Base-by-base conservation (phyloP, 2,329 filamentous ascomycete species). In the Monosporascus sp. region DNA sequence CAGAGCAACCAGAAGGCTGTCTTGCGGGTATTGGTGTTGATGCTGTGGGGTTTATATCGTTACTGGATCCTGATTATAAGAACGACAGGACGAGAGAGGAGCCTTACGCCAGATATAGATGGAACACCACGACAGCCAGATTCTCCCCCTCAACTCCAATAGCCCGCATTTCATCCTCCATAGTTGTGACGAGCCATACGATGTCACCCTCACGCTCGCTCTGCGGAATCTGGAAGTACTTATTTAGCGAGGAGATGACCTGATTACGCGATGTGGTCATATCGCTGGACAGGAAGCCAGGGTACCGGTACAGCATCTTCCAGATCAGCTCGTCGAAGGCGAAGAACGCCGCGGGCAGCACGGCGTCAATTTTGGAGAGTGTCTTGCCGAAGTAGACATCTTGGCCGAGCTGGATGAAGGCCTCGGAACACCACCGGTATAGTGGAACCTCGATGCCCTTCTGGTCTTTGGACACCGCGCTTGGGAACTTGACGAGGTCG, bases 1-100 rank as follows among this genome's bases (percentile, higher is more conserved):
- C 45, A 48, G 1, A 67, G 49, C 9, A 65, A 6, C 66, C 66
- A 67, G 48, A 64, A 68, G 2, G 58, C 48, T 0, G 57, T 57
- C 47, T 65, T 65, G 38, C 62, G 60, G 1, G 59, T 54, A 47
- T 67, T 68, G 6, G 62, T 65, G 52, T 64, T 66, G 52, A 65
- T 62, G 6, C 63, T 65, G 22, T 24, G 22, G 22, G 22, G 22
- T 24, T 24, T 24, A 24, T 24, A 24, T 24, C 22, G 22, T 24
- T 24, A 24, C 22, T 24, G 3, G 22, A 24, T 24, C 22, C 5
- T 24, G 22, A 3, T 24, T 24, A 24, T 24, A 24, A 24, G 22
- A 24, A 24, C 22, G 22, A 49, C 5, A 38, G 31, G 27, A 52
- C 45, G 31, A 34, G 47, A 42, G 39, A 15, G 36, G 15, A 7